Evolutionary conservation across 2,329 filamentous ascomycete genomes (phyloP).

Genomic region (Colletotrichum destructivum): DNA sequence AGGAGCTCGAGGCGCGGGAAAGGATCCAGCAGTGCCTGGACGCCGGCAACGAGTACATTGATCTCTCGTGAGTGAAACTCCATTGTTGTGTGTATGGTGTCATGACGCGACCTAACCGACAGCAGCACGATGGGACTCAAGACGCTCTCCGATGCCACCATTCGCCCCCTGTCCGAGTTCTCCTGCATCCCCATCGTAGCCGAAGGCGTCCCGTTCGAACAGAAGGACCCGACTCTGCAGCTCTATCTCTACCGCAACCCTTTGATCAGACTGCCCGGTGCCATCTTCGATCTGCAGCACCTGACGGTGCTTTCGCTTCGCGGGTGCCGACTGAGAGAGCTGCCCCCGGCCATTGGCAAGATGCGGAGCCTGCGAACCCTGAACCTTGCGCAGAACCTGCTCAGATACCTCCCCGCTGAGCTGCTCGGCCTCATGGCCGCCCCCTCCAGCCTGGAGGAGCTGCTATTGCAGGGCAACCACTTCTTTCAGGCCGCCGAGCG

Average conservation of each 20-base stretch:
- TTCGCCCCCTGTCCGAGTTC: slow-evolving; percentile 71
- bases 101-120: slow-evolving; percentile 20
- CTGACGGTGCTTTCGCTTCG: slow-evolving; percentile 78
- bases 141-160: slow-evolving; percentile 68
- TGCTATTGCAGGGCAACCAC: slow-evolving; percentile 76
- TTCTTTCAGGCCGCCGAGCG: slow-evolving; percentile 59
- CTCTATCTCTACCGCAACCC: slow-evolving; percentile 74
- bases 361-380: slow-evolving; percentile 73
- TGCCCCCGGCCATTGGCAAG: slow-evolving; percentile 72
- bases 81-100: too few species aligned
- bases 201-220: slow-evolving; percentile 72
- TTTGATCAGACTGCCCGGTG: slow-evolving; percentile 69
- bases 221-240: slow-evolving; percentile 71
- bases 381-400: slow-evolving; percentile 76
- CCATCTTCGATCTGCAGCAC: slow-evolving; percentile 73
- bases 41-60: slow-evolving; percentile 70
- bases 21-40: slow-evolving; percentile 71
- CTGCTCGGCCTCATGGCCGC: slow-evolving; percentile 69
- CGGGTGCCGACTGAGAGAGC: slow-evolving; percentile 72
- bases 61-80: slow-evolving; percentile 68
- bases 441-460: slow-evolving; percentile 61
- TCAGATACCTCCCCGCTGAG: slow-evolving; percentile 75
- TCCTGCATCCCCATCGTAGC: slow-evolving; percentile 68
- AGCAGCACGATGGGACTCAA: slow-evolving; percentile 63
- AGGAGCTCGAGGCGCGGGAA: slow-evolving; percentile 61